These are phyloP conservation scores for Paramecium sexaurelia DNA, from an alignment of 73 alveolate genomes.

Conservation along the genomic window DNA sequence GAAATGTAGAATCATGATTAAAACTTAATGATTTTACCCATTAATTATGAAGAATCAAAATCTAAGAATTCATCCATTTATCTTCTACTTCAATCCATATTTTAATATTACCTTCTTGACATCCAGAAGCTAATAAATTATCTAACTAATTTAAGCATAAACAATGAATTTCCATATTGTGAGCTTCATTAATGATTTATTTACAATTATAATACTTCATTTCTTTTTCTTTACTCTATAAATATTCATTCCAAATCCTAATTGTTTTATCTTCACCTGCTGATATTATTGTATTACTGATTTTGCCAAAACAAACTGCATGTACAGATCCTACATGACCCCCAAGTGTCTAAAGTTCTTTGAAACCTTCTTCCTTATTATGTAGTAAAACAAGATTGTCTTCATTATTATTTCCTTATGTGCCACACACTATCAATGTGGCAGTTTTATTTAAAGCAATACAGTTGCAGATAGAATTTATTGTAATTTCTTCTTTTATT, in stretches of 20 bases:
- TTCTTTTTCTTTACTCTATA: background rate
- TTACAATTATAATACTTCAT: background rate
- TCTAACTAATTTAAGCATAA: background rate
- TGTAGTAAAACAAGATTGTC: background rate
- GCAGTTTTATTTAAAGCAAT: background rate
- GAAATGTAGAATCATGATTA: background rate
- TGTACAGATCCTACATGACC: background rate
- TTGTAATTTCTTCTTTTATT: background rate
- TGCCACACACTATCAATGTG: background rate
- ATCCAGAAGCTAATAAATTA: background rate
- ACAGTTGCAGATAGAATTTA: background rate
- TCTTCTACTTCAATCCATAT: background rate
- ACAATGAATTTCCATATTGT: background rate
- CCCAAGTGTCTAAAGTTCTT: background rate
- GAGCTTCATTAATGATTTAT: constrained; percentile 11
- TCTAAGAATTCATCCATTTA: background rate
- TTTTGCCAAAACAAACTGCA: background rate
- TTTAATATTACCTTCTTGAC: background rate
- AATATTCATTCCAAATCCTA: background rate
- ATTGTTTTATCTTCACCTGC: constrained; percentile 24
- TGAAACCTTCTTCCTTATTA: background rate
- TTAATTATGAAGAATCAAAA: background rate
- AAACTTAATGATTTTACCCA: constrained; percentile 37
- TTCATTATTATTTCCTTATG: background rate
- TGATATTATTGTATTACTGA: background rate